Percentiles rank a stretch among this genome's conserved stretches.
These are phyloP conservation scores for Akebia trifoliata DNA, from an alignment of 164 flowering plant species.

Conservation along the genomic window DNA sequence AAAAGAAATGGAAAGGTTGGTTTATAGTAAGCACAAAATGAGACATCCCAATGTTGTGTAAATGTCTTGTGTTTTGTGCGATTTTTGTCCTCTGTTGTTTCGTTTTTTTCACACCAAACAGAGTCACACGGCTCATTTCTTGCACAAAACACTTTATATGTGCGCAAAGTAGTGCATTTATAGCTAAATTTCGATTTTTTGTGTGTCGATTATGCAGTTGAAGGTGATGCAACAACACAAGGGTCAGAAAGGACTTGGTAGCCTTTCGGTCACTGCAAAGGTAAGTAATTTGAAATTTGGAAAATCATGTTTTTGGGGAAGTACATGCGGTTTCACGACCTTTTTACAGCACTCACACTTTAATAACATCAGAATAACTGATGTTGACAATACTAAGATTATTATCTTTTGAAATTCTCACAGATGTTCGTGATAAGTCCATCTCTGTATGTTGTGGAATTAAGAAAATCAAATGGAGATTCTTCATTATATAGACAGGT, in stretches of 20 bases:
- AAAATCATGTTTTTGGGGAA: too few relatives aligned
- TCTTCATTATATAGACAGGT: conserved; percentile 76
- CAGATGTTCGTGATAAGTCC: conserved; percentile 90
- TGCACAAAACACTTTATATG: too few relatives aligned
- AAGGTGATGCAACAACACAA: conserved; percentile 53
- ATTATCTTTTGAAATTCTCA: background rate
- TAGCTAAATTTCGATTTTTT: background rate
- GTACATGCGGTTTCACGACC: too few relatives aligned
- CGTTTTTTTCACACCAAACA: background rate
- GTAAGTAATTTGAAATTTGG: conserved; percentile 41
- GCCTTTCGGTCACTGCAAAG: conserved; percentile 70
- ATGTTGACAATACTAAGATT: too few relatives aligned
- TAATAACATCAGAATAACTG: too few relatives aligned
- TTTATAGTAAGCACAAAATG: too few relatives aligned
- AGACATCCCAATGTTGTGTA: too few relatives aligned
- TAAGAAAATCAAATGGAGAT: conserved; percentile 84
- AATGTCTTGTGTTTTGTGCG: too few relatives aligned
- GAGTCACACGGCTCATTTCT: too few relatives aligned
- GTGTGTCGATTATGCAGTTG: conserved; percentile 35
- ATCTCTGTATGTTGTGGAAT: conserved; percentile 78
- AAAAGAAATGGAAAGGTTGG: conserved; percentile 79
- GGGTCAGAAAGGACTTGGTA: conserved; percentile 33
- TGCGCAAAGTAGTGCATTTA: too few relatives aligned
- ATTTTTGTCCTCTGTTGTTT: too few relatives aligned
- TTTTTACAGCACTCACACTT: too few relatives aligned